Evolutionary conservation across 1,139 yeast genomes (phyloP).

Genomic region (Hansenula lynferdii): DNA sequence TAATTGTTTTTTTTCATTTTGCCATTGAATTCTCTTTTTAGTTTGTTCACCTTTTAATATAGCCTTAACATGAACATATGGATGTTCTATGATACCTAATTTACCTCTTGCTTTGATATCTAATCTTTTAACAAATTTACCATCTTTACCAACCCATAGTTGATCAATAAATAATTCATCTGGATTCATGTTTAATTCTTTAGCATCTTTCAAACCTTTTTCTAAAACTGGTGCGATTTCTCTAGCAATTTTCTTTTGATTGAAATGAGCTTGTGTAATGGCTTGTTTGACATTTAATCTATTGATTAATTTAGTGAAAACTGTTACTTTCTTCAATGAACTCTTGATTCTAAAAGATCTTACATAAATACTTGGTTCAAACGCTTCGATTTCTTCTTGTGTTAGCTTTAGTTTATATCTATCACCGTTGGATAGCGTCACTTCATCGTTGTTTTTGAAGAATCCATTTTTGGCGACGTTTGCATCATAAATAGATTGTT

Average conservation of each 20-base stretch:
- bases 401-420: slow-evolving; percentile 54
- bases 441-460: slow-evolving; percentile 57
- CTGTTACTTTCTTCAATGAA: slow-evolving; percentile 83
- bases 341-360: slow-evolving; percentile 78
- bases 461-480: slow-evolving; percentile 69
- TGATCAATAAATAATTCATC: slow-evolving; percentile 69
- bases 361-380: slow-evolving; percentile 82
- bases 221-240: slow-evolving; percentile 75
- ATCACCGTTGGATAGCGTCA: slow-evolving; percentile 43
- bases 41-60: slow-evolving; percentile 65
- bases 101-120: slow-evolving; percentile 93
- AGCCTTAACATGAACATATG: slow-evolving; percentile 77
- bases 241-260: slow-evolving; percentile 71
- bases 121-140: slow-evolving; percentile 63
- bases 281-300: slow-evolving; percentile 73
- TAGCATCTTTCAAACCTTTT: slow-evolving; percentile 68
- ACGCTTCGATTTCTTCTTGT: slow-evolving; percentile 61
- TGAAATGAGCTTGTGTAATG: slow-evolving; percentile 89
- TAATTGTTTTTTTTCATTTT: slow-evolving; percentile 39
- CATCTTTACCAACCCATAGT: slow-evolving; percentile 93
- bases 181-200: slow-evolving; percentile 51
- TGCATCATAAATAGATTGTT: slow-evolving; percentile 54
- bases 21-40: slow-evolving; percentile 55
- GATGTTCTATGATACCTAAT: slow-evolving; percentile 71
- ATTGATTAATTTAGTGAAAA: slow-evolving; percentile 67